These are phyloP conservation scores for Aschersonia sp. DNA, from an alignment of 2,329 filamentous ascomycete genomes.

Conservation along the genomic window DNA sequence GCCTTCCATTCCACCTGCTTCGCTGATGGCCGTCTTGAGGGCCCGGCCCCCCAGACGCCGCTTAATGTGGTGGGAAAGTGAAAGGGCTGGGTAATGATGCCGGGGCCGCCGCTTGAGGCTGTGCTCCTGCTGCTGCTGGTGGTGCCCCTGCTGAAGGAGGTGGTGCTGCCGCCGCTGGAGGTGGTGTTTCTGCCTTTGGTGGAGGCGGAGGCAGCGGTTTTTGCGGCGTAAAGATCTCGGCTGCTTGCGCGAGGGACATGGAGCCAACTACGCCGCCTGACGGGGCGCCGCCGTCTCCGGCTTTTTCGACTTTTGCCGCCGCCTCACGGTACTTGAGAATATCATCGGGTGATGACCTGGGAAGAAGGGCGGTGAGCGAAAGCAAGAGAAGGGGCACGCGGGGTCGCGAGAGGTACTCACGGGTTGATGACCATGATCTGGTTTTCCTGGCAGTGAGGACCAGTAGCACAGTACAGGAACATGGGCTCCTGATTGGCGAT, in stretches of 20 bases:
- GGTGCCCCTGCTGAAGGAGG: too few species aligned
- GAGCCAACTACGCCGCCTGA: background rate
- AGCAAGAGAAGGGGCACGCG: background rate
- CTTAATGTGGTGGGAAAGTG: too few species aligned
- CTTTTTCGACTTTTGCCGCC: background rate
- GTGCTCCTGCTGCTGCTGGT: too few species aligned
- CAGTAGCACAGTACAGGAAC: conserved; percentile 35
- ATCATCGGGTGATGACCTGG: background rate
- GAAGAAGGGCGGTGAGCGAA: background rate
- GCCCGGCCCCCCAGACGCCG: too few species aligned
- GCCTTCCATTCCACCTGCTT: too few species aligned
- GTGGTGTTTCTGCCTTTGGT: too few species aligned
- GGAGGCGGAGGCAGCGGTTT: background rate
- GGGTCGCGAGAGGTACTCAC: conserved; percentile 10
- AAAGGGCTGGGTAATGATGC: too few species aligned
- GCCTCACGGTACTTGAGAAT: background rate
- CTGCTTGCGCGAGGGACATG: background rate
- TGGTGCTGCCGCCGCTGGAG: too few species aligned
- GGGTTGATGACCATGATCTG: conserved; percentile 38
- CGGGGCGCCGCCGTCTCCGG: background rate
- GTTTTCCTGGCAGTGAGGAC: conserved; percentile 31
- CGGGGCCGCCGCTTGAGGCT: too few species aligned
- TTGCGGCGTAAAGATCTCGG: background rate
- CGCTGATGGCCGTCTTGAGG: too few species aligned
- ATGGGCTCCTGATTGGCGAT: conserved; percentile 28